Evolutionary conservation across 371 early-diverging fungal species (phyloP), one percentile per base, ranked within the genome.

Genomic region (Conidiobolus incongruus): DNA sequence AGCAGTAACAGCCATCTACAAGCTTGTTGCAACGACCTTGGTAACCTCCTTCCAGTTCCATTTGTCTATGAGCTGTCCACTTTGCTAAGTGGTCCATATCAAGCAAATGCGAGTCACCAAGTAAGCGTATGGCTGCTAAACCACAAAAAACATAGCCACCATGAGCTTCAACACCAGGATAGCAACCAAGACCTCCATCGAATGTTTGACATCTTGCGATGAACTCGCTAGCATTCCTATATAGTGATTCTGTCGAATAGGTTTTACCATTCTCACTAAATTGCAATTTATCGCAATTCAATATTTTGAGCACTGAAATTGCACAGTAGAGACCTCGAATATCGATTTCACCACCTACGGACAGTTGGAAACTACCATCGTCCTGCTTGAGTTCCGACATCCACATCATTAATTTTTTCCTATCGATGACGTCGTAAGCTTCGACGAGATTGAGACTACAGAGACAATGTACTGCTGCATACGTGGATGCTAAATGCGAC

Each of bases 91-190:
- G 56, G 2, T 65, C 59, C 3, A 75, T 19, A 49, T 89, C 58
- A 35, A 91, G 52, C 35, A 53, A 13, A 32, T 73, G 55, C 13
- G 72, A 56, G 23, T 62, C 58, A 30, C 70, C 75, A 10, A 96
- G 45, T 5, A 96, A 60, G 35, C 75, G 77, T 54, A 90, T 53
- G 0, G 93, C 84, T 0, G 94, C 96, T 26, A 92, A 45, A 1
- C 79, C 97, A 59, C 97, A 95, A 47, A 81, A 87, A 0, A 91
- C 82, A 57, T 96, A 96, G 0, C 98, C 96, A 36, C 94, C 95
- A 55, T 98, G 97, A 0, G 95, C 94, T 53, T 98, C 98, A 10
- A 76, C 70, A 2, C 81, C 82, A 0, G 94, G 94, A 38, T 59
- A 61, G 10, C 77, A 74, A 0, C 85, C 89, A 38, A 95, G 67